Conservation (phyloP, 2,329 filamentous ascomycete genomes). For the Epichloe uncinata region DNA sequence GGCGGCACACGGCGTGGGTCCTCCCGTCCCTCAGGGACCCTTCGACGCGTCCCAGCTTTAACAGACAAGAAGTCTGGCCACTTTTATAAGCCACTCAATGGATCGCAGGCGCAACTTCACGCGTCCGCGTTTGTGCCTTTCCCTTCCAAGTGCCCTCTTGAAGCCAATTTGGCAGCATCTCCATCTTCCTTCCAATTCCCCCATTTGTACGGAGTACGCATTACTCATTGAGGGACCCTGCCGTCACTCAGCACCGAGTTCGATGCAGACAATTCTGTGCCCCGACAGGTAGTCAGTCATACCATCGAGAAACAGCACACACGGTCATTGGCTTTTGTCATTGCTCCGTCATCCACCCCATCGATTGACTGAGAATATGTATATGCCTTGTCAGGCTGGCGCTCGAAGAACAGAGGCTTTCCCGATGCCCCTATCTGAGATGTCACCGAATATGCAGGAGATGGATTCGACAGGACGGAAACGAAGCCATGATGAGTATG, state of each 20-base stretch:
- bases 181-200: too few relatives aligned
- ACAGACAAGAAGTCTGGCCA: too few relatives aligned
- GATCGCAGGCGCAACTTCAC: slow-evolving; percentile 3
- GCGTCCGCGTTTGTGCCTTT: neutral
- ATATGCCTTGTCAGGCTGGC: neutral
- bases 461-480: slow-evolving; percentile 29
- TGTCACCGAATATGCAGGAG: slow-evolving; percentile 36
- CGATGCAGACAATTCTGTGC: neutral
- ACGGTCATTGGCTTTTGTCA: neutral
- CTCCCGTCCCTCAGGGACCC: neutral
- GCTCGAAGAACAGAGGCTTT: neutral
- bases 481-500: slow-evolving; percentile 32
- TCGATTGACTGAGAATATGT: neutral
- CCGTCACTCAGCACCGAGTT: neutral
- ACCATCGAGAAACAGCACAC: neutral
- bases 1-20: neutral
- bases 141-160: neutral
- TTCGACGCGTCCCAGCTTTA: slow-evolving; percentile 3
- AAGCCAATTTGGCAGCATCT: neutral
- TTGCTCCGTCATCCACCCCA: too few relatives aligned
- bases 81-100: too few relatives aligned
- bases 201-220: neutral
- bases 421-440: slow-evolving; percentile 33
- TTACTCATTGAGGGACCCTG: neutral
- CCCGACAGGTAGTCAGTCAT: neutral